These are phyloP conservation scores for Cardamine resedifolia DNA, from an alignment of 345 rosid genomes.

Conservation along the genomic window DNA sequence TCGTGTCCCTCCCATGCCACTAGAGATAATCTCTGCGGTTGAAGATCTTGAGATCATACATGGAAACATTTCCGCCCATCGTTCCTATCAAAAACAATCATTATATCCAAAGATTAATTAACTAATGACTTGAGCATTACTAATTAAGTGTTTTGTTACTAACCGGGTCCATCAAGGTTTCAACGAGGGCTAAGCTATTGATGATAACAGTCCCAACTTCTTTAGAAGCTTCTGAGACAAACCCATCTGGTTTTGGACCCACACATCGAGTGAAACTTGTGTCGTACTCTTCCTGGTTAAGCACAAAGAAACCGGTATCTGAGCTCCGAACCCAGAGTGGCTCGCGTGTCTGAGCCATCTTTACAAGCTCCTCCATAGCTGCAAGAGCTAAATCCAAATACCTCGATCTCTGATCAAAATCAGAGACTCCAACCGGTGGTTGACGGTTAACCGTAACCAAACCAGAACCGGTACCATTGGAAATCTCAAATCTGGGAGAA, in stretches of 20 bases:
- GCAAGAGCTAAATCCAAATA: slow-evolving; percentile 78
- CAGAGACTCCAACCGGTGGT: slow-evolving; percentile 35
- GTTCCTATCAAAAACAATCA: slow-evolving; percentile 48
- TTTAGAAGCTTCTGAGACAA: slow-evolving; percentile 79
- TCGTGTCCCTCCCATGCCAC: slow-evolving; percentile 89
- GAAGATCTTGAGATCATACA: slow-evolving; percentile 77
- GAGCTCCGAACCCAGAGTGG: slow-evolving; percentile 78
- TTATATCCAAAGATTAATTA: background rate
- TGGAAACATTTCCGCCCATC: slow-evolving; percentile 99
- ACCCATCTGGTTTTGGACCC: slow-evolving; percentile 68
- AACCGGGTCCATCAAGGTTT: slow-evolving; percentile 93
- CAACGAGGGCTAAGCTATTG: slow-evolving; percentile 88
- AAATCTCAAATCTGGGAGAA: slow-evolving; percentile 33
- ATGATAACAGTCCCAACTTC: slow-evolving; percentile 80
- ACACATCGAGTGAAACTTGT: slow-evolving; percentile 65
- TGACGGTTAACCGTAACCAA: slow-evolving; percentile 25
- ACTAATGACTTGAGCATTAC: background rate
- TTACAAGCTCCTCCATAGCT: slow-evolving; percentile 91
- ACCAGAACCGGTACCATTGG: slow-evolving; percentile 39
- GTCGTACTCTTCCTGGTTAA: slow-evolving; percentile 76
- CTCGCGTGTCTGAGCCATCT: slow-evolving; percentile 67
- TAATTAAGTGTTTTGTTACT: slow-evolving; percentile 24
- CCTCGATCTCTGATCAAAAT: slow-evolving; percentile 68
- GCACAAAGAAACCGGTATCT: slow-evolving; percentile 52
- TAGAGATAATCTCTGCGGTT: slow-evolving; percentile 70